Conservation (phyloP, 1,139 yeast genomes). For the Saccharomyces hybrid region DNA sequence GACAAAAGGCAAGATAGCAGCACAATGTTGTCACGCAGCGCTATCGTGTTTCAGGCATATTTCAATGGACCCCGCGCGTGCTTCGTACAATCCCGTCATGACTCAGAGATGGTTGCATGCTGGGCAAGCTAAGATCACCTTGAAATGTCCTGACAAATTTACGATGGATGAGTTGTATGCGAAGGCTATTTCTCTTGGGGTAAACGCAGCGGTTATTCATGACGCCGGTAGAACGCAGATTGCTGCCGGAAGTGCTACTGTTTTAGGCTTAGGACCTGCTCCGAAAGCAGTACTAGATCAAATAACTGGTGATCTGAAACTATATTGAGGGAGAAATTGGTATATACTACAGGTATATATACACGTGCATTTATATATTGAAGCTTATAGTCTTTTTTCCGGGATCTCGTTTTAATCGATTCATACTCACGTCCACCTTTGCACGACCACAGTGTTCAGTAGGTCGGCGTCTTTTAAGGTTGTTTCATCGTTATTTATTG, state of each 20-base stretch:
- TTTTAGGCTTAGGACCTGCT: conserved; percentile 93
- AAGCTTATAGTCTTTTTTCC: neutral
- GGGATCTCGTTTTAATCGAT: neutral
- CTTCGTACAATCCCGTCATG: conserved; percentile 53
- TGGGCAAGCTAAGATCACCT: conserved; percentile 94
- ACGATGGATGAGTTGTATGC: conserved; percentile 74
- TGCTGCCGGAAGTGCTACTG: conserved; percentile 92
- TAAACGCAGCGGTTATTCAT: conserved; percentile 73
- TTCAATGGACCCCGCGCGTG: conserved; percentile 40
- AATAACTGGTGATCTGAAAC: conserved; percentile 69
- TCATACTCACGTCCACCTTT: conserved; percentile 49
- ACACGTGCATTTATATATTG: conserved; percentile 1
- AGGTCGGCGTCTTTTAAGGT: conserved; percentile 71
- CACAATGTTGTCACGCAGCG: conserved; percentile 98
- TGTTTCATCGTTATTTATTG: conserved; percentile 49
- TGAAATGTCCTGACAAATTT: conserved; percentile 69
- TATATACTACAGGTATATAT: neutral
- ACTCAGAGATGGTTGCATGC: conserved; percentile 68
- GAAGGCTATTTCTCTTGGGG: conserved; percentile 69
- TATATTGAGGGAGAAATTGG: conserved; percentile 41
- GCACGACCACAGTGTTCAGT: conserved; percentile 82
- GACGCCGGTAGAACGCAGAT: conserved; percentile 98
- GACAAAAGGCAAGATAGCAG: conserved; percentile 96
- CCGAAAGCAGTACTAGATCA: conserved; percentile 75
- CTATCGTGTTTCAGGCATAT: conserved; percentile 76